Percentiles rank a stretch among this genome's conserved stretches.
Evolutionary conservation across 2,329 filamentous ascomycete species (phyloP).

Genomic region (Dendryphion nanum): DNA sequence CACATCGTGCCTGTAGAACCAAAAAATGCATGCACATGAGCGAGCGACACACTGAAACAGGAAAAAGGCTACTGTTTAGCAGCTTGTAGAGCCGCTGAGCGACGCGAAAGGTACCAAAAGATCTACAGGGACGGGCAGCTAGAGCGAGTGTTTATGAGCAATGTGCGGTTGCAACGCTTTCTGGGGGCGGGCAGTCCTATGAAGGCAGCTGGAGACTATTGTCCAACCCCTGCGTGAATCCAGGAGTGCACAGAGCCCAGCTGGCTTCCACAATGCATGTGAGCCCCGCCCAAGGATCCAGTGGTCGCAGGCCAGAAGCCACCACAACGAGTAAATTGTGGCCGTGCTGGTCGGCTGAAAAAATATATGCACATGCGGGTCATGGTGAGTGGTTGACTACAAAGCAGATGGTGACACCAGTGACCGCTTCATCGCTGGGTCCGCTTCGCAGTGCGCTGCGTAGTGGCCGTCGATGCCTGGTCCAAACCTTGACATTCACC

Average conservation of each 20-base stretch:
- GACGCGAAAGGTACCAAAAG: too few species aligned
- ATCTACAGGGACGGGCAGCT: too few species aligned
- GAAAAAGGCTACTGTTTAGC: too few species aligned
- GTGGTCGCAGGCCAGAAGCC: conserved; percentile 7
- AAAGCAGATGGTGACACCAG: too few species aligned
- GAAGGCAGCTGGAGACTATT: conserved; percentile 20
- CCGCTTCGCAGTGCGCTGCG: too few species aligned
- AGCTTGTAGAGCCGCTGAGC: too few species aligned
- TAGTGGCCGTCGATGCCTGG: too few species aligned
- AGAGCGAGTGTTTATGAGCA: neutral
- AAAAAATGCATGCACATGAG: conserved; percentile 10
- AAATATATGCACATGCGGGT: too few species aligned
- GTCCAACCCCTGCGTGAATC: conserved; percentile 20
- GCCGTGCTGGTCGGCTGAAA: conserved; percentile 23
- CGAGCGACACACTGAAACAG: conserved; percentile 16
- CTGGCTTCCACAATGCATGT: conserved; percentile 2
- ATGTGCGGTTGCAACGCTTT: too few species aligned
- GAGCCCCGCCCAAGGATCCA: conserved; percentile 17
- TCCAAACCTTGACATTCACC: too few species aligned
- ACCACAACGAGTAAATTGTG: conserved; percentile 8
- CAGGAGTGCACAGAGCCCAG: conserved; percentile 11
- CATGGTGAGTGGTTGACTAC: too few species aligned
- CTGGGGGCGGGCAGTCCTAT: conserved; percentile 3
- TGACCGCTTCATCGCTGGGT: too few species aligned
- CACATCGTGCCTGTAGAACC: conserved; percentile 25